phyloP scores from a whole-genome alignment of 164 flowering plant species.

The Magnolia sinica region DNA sequence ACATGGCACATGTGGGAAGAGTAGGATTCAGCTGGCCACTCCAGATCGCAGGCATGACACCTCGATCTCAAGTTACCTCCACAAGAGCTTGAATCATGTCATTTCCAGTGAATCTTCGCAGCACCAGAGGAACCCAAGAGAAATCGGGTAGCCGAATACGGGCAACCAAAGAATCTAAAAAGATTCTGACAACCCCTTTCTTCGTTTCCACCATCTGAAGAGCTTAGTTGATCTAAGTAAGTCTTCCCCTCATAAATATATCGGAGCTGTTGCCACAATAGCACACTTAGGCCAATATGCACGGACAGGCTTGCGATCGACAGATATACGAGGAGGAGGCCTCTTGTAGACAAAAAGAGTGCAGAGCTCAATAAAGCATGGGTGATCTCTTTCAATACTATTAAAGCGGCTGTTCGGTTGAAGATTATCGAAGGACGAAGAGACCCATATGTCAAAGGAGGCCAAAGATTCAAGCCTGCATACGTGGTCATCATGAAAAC shows the following conservation, averaged over 20 bases:
- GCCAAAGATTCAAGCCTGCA: slow-evolving; percentile 52
- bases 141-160: slow-evolving; percentile 35
- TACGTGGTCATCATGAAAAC: slow-evolving; percentile 53
- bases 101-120: slow-evolving; percentile 38
- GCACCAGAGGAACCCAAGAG: slow-evolving; percentile 38
- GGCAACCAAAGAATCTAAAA: slow-evolving; percentile 63
- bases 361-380: slow-evolving; percentile 50
- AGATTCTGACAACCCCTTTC: slow-evolving; percentile 64
- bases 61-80: not conserved
- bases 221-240: slow-evolving; percentile 55
- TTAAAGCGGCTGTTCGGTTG: slow-evolving; percentile 16
- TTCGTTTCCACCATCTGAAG: slow-evolving; percentile 33
- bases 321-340: slow-evolving; percentile 68
- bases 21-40: not conserved
- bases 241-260: slow-evolving; percentile 82
- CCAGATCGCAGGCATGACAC: not conserved
- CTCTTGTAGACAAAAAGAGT: slow-evolving; percentile 51
- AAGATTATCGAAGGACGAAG: slow-evolving; percentile 13
- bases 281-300: slow-evolving; percentile 58
- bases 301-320: slow-evolving; percentile 68
- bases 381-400: slow-evolving; percentile 32
- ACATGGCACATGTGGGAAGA: not conserved
- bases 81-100: not conserved
- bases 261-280: slow-evolving; percentile 87
- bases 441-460: slow-evolving; percentile 31